Base-by-base conservation (phyloP, 1,139 yeast species). In the Yamadazyma triangularis region DNA sequence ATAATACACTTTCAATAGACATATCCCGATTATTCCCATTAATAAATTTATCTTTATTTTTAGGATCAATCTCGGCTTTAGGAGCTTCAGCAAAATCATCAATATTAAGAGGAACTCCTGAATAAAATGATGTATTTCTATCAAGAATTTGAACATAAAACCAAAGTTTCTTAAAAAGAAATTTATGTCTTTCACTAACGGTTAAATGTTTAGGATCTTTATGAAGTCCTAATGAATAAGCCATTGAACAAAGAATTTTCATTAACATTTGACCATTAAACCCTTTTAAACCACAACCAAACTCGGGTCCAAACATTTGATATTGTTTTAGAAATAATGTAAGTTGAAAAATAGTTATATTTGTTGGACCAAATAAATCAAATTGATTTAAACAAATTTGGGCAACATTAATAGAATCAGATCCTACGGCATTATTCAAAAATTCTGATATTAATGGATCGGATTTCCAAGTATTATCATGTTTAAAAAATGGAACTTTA, bases 141-240 rank as follows among this genome's bases (percentile, higher is more conserved):
- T 18, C 20, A 18, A 7, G 6, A 18, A 18, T 18, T 18, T 7
- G 9, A 9, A 9, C 9, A 18, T 7, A 18, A 18, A 7, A 18
- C 20, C 20, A 18, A 9, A 18, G 20, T 9, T 18, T 18, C 9
- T 9, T 18, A n/a, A n/a, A n/a, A n/a, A n/a, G n/a, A n/a, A n/a
- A n/a, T n/a, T n/a, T n/a, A n/a, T n/a, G n/a, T n/a, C n/a, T n/a
- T n/a, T n/a, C n/a, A n/a, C n/a, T n/a, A n/a, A n/a, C n/a, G n/a
- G n/a, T n/a, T n/a, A n/a, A n/a, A n/a, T 44, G 47, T 22, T 53
- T 58, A 1, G 68, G 68, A 11, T 67, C 70, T 27, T 73, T 46
- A 42, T 72, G 60, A 20, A 70, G 44, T 0, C 79, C 78, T 27
- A 72, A 44, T 2, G 67, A 52, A 29, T 58, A 55, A 0, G 73